Percentiles rank a stretch among this genome's conserved stretches.
Evolutionary conservation across 495 filamentous ascomycete species (phyloP).

Genomic region (Symbiotaphrina buchneri): DNA sequence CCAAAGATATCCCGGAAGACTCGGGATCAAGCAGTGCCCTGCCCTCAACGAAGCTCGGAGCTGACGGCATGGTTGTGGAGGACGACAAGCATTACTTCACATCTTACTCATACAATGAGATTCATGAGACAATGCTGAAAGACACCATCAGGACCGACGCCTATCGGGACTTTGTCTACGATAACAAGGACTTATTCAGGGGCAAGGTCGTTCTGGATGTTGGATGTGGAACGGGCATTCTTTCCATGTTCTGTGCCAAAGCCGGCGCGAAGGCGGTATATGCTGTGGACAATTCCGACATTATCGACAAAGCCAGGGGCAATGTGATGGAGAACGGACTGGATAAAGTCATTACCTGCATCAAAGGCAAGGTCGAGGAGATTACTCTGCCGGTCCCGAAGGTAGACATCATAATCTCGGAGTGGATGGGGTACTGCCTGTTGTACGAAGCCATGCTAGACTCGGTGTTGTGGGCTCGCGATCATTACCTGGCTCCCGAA

Average conservation of each 20-base stretch:
- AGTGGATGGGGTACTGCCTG: conserved; percentile 95
- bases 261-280: conserved; percentile 81
- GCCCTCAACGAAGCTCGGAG: too few relatives aligned
- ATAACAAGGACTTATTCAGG: conserved; percentile 78
- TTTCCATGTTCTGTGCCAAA: conserved; percentile 85
- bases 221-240: conserved; percentile 78
- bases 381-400: conserved; percentile 54
- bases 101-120: conserved; percentile 50
- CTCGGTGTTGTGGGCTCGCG: conserved; percentile 73
- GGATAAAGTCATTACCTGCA: conserved; percentile 52
- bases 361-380: conserved; percentile 87
- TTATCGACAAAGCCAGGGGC: conserved; percentile 71
- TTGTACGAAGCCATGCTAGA: conserved; percentile 93
- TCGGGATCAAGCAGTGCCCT: neutral
- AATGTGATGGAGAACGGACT: conserved; percentile 69
- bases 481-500: conserved; percentile 52
- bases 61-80: conserved; percentile 21
- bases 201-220: conserved; percentile 84
- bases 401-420: conserved; percentile 88
- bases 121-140: conserved; percentile 8
- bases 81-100: conserved; percentile 54
- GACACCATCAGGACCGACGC: conserved; percentile 42
- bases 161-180: conserved; percentile 49
- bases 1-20: neutral
- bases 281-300: conserved; percentile 82